Evolutionary conservation across 805 yeast species (phyloP).

Genomic region (Ogataea saltuana): DNA sequence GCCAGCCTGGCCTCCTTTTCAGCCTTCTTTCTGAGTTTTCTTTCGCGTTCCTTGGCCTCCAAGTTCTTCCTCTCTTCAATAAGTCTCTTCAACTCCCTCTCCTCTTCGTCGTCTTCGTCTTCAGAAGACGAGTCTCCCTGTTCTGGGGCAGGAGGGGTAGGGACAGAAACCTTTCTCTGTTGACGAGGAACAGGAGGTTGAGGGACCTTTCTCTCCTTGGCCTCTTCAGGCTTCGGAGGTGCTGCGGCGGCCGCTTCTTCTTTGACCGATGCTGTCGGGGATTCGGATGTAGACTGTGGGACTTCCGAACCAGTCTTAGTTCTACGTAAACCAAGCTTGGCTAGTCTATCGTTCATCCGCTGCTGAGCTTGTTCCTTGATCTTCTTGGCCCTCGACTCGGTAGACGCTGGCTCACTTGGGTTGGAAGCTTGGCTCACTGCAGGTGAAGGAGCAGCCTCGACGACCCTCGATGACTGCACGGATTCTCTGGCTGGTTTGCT

Average conservation of each 20-base stretch:
- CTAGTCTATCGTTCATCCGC: slow-evolving; percentile 82
- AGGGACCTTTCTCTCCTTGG: slow-evolving; percentile 18
- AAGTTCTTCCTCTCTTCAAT: slow-evolving; percentile 49
- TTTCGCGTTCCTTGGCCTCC: slow-evolving; percentile 40
- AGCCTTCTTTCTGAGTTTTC: slow-evolving; percentile 49
- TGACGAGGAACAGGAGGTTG: slow-evolving; percentile 26
- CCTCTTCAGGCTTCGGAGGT: slow-evolving; percentile 18
- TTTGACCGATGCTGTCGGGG: slow-evolving; percentile 11
- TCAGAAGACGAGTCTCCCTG: slow-evolving; percentile 16
- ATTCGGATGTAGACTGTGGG: slow-evolving; percentile 17
- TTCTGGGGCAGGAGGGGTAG: slow-evolving; percentile 7
- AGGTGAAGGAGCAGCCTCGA: slow-evolving; percentile 37
- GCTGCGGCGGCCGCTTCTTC: slow-evolving; percentile 8
- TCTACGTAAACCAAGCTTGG: slow-evolving; percentile 70
- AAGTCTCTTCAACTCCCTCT: slow-evolving; percentile 45
- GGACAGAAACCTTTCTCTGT: slow-evolving; percentile 5
- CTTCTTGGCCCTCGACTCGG: slow-evolving; percentile 72
- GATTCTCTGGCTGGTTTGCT: neutral
- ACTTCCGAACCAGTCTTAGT: slow-evolving; percentile 16
- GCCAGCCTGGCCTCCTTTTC: slow-evolving; percentile 64
- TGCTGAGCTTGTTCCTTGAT: slow-evolving; percentile 82
- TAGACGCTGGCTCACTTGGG: slow-evolving; percentile 27
- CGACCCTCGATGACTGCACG: no score
- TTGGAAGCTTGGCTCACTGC: slow-evolving; percentile 53
- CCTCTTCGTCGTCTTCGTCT: slow-evolving; percentile 43